Percentiles rank a stretch among this genome's conserved stretches.
Evolutionary conservation across 257 asterid genomes (phyloP).

Genomic region (Capsicum chinense): DNA sequence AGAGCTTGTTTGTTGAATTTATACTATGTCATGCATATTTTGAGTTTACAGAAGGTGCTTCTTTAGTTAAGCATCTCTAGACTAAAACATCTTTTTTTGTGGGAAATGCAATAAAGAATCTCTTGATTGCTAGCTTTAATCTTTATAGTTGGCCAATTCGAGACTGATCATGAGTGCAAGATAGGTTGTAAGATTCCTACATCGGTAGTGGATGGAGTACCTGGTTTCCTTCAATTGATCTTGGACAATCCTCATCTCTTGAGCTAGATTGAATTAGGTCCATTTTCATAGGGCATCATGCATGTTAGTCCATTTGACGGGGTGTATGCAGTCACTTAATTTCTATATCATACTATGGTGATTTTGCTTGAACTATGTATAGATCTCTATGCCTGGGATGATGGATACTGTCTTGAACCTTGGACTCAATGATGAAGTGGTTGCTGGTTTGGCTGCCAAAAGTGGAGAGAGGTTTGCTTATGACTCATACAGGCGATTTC

Average conservation of each 20-base stretch:
- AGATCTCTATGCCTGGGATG: slow-evolving; percentile 99
- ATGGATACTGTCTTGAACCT: slow-evolving; percentile 98
- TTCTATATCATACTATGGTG: not conserved
- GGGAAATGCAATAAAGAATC: too few relatives aligned
- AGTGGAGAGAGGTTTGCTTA: slow-evolving; percentile 95
- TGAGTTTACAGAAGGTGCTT: not conserved
- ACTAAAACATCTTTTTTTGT: not conserved
- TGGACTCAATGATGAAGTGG: slow-evolving; percentile 88
- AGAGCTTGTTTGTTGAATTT: not conserved
- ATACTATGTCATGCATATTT: not conserved
- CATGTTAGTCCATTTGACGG: not conserved
- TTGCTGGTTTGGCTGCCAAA: slow-evolving; percentile 78
- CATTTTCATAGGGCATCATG: not conserved
- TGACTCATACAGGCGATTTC: slow-evolving; percentile 86
- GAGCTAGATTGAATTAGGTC: not conserved
- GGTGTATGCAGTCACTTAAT: not conserved
- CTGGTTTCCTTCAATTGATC: not conserved
- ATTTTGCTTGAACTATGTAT: not conserved
- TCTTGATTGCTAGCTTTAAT: not conserved
- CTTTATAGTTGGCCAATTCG: not conserved
- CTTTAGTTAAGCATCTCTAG: not conserved
- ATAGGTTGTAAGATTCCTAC: not conserved
- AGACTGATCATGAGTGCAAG: not conserved
- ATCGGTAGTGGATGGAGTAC: not conserved
- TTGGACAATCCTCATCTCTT: not conserved